Percentiles rank a stretch among this genome's conserved stretches.
phyloP scores from a whole-genome alignment of 345 rosid genomes.

The Anacardium occidentale region DNA sequence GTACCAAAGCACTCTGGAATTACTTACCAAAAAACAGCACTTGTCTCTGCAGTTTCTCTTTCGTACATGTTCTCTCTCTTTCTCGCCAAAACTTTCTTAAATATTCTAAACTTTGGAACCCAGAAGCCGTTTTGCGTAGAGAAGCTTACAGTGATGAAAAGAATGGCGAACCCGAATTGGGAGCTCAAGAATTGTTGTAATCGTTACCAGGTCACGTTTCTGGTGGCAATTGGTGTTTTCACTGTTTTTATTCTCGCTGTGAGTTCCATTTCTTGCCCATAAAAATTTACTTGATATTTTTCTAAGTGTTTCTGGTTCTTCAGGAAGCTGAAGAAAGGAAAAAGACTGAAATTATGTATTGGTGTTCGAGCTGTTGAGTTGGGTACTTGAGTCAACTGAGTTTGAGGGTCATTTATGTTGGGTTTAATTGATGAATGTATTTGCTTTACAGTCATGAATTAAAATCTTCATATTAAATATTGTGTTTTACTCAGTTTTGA shows the following conservation, averaged over 20 bases:
- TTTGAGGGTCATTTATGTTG: constrained; percentile 5
- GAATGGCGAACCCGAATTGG: constrained; percentile 60
- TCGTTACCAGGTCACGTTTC: constrained; percentile 59
- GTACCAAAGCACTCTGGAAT: no score
- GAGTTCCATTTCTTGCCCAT: constrained; percentile 22
- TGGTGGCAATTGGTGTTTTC: constrained; percentile 72
- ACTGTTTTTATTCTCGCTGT: constrained; percentile 84
- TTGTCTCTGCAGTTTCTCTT: not conserved
- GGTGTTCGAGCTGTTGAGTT: not conserved
- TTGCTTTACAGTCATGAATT: not conserved
- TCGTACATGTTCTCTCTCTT: not conserved
- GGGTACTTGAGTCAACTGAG: not conserved
- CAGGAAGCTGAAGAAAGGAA: not conserved
- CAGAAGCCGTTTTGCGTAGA: not conserved
- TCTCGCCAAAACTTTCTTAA: not conserved
- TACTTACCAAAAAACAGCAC: not conserved
- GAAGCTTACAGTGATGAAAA: not conserved
- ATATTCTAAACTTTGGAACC: not conserved
- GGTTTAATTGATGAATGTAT: not conserved
- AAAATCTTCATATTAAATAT: not conserved
- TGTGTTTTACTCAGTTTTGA: not conserved
- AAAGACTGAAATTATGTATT: not conserved
- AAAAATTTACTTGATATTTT: not conserved
- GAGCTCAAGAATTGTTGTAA: constrained; percentile 82
- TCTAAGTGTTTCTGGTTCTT: constrained; percentile 14